Evolutionary conservation across 2,329 filamentous ascomycete species (phyloP), one percentile per base, ranked within the genome.

Genomic region (Monilinia vaccinii-corymbosi): DNA sequence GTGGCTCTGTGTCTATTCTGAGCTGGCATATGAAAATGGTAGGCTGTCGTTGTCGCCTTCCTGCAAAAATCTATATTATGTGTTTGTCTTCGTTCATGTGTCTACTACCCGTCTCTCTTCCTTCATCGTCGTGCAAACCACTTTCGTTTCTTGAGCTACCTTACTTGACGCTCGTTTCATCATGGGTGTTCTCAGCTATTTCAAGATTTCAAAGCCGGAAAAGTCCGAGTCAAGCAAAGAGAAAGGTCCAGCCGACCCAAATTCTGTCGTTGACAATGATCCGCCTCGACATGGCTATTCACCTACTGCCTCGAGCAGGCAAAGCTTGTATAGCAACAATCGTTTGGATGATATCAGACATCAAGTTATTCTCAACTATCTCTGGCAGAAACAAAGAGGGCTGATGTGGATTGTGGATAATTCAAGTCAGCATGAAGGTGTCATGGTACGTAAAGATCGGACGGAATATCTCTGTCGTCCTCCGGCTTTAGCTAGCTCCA

Each of bases 301-400:
- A 38, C 57, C 57, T 11, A 40, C 32, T 25, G 57, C 34, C n/a
- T 59, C 57, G 25, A 52, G 47, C 23, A 52, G 57, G 36, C 48
- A 53, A 23, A 59, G 57, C 40, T 16, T 59, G 28, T 31, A 16
- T 21, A 53, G 57, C 57, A 59, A 59, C 31, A 59, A 59, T 53
- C 57, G 57, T 34, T 59, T 88, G 18, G 86, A 89, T 63, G 86
- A 89, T 64, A 87, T 90, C 73, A 89, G 87, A 73, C 85, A 90
- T 69, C 88, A 91, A 72, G 86, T 91, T 63, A 91, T 91, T 87
- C 87, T 89, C 61, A 91, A 89, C 74, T 90, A 89, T 71, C 77
- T 92, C 36, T 90, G 89, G 73, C 88, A 91, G 72, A 87, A 91
- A 71, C 87, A 91, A 74, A 90, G 86, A 69, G 81, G 82, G 14